Conservation (phyloP, 352 stramenopile genomes). For the Globisporangium cederbergense region DNA sequence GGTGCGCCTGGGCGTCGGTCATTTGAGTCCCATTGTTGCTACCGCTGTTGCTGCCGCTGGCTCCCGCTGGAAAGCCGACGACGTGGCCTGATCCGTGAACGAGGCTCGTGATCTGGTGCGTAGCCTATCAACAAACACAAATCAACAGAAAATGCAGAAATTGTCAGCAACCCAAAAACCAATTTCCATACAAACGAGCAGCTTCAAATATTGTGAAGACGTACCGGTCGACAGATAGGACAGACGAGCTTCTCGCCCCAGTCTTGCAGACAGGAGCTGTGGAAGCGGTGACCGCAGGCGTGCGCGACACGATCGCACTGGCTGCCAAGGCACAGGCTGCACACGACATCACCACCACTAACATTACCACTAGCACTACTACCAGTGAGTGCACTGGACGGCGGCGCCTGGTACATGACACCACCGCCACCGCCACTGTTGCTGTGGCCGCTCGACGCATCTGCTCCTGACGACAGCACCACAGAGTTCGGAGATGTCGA, state of each 20-base stretch:
- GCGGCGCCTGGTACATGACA: slow-evolving; percentile 2
- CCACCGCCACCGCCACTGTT: slow-evolving; percentile 1
- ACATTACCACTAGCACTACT: background rate
- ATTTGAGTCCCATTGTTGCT: slow-evolving; percentile 11
- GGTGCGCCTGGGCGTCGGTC: slow-evolving; percentile 7
- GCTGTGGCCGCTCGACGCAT: background rate
- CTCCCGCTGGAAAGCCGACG: background rate
- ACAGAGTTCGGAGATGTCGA: background rate
- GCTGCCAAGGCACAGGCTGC: slow-evolving; percentile 40
- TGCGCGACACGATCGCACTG: slow-evolving; percentile 49
- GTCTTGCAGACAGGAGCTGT: slow-evolving; percentile 55
- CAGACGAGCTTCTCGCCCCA: slow-evolving; percentile 60
- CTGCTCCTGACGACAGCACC: background rate
- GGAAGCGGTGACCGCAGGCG: slow-evolving; percentile 69
- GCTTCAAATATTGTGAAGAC: slow-evolving; percentile 5
- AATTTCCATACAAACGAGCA: slow-evolving; percentile 10
- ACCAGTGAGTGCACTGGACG: background rate
- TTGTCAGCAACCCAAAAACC: slow-evolving; percentile 9
- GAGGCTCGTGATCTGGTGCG: slow-evolving; percentile 18
- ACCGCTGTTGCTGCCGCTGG: background rate
- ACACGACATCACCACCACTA: slow-evolving; percentile 23
- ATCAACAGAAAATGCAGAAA: slow-evolving; percentile 9
- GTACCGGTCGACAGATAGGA: slow-evolving; percentile 46
- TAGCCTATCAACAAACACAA: slow-evolving; percentile 1
- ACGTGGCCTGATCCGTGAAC: background rate